These are phyloP conservation scores for Xylaria sp. DNA, from an alignment of 2,329 filamentous ascomycete genomes.

Conservation along the genomic window DNA sequence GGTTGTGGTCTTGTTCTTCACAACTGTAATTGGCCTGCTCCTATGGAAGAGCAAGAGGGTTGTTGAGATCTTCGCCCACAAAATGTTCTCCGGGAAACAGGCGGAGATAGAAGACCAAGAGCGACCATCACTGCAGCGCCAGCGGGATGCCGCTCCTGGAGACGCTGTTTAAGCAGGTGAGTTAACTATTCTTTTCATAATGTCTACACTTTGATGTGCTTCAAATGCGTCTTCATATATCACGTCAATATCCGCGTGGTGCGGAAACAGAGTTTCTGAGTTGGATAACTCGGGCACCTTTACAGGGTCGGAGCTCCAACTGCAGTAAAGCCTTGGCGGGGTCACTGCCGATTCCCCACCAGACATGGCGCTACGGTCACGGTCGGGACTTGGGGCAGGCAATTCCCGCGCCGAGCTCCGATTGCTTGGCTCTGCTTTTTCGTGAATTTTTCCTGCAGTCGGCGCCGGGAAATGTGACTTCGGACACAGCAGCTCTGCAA, in stretches of 20 bases:
- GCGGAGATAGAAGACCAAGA: slow-evolving; percentile 29
- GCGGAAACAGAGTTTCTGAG: background rate
- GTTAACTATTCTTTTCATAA: background rate
- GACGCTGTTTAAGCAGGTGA: slow-evolving; percentile 21
- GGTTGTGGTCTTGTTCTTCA: slow-evolving; percentile 47
- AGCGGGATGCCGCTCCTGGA: background rate
- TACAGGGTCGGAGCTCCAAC: background rate
- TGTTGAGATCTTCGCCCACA: slow-evolving; percentile 43
- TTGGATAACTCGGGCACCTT: background rate
- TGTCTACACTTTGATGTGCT: background rate
- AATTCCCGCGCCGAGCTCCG: slow-evolving; percentile 34
- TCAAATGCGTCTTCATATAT: background rate
- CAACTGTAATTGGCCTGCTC: slow-evolving; percentile 38
- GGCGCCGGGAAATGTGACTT: slow-evolving; percentile 24
- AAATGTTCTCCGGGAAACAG: slow-evolving; percentile 42
- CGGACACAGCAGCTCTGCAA: background rate
- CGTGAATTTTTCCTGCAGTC: slow-evolving; percentile 28
- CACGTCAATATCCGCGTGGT: background rate
- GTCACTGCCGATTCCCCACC: slow-evolving; percentile 25
- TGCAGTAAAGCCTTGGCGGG: background rate
- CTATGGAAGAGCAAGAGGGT: slow-evolving; percentile 43
- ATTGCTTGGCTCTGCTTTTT: slow-evolving; percentile 26
- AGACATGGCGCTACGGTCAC: slow-evolving; percentile 5
- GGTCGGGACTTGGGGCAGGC: slow-evolving; percentile 12
- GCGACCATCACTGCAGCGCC: slow-evolving; percentile 12